phyloP scores from a whole-genome alignment of 1,284 basidiomycete species.

The Phlebopus sp. region DNA sequence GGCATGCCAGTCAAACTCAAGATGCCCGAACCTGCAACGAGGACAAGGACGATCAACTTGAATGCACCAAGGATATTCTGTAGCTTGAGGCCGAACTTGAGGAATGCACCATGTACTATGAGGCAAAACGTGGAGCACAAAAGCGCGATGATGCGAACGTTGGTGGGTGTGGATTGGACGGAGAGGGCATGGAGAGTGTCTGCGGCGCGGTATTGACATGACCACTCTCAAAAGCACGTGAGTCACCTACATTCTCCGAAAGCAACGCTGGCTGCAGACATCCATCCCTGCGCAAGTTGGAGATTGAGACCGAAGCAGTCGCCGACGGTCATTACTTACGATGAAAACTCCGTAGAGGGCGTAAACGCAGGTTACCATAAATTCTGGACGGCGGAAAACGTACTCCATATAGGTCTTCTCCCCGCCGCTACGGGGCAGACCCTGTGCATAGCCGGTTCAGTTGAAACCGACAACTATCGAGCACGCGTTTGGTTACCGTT shows the following conservation, averaged over 20 bases:
- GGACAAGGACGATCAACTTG: slow-evolving; percentile 58
- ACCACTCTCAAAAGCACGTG: background rate
- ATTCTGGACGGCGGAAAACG: slow-evolving; percentile 62
- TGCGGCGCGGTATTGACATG: slow-evolving; percentile 21
- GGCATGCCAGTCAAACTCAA: slow-evolving; percentile 49
- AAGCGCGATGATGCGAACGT: slow-evolving; percentile 52
- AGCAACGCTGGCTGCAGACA: slow-evolving; percentile 56
- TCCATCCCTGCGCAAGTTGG: slow-evolving; percentile 41
- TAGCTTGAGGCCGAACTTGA: slow-evolving; percentile 58
- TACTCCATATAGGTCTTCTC: slow-evolving; percentile 79
- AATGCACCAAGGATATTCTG: slow-evolving; percentile 67
- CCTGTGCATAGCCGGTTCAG: slow-evolving; percentile 36
- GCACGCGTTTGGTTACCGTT: slow-evolving; percentile 46
- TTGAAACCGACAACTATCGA: background rate
- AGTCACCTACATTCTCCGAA: slow-evolving; percentile 58
- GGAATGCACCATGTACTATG: slow-evolving; percentile 53
- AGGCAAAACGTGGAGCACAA: slow-evolving; percentile 56
- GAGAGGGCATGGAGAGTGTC: slow-evolving; percentile 53
- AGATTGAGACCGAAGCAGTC: slow-evolving; percentile 11
- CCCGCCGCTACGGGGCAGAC: slow-evolving; percentile 66
- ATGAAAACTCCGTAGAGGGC: slow-evolving; percentile 59
- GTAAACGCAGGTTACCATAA: slow-evolving; percentile 59
- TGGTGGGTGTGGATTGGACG: slow-evolving; percentile 42
- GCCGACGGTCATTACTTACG: slow-evolving; percentile 33
- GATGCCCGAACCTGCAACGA: slow-evolving; percentile 61